Evolutionary conservation across 2,329 filamentous ascomycete species (phyloP).

Genomic region (Microcyclosporella mali): DNA sequence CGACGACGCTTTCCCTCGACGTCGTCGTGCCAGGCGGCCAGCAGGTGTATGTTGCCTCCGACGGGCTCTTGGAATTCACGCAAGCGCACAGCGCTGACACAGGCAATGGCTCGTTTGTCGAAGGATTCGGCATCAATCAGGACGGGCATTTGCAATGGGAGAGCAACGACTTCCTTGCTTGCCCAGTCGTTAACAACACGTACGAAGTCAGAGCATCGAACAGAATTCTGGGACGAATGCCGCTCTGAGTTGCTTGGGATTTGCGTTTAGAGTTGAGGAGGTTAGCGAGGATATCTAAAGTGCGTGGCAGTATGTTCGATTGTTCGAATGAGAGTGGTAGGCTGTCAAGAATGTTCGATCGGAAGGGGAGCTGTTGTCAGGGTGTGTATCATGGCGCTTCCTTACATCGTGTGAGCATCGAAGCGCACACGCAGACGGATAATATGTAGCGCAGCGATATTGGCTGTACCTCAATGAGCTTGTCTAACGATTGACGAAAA

Average conservation of each 20-base stretch:
- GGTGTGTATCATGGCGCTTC: too few relatives aligned
- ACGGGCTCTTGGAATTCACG: slow-evolving; percentile 10
- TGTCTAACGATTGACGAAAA: too few relatives aligned
- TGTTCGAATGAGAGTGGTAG: too few relatives aligned
- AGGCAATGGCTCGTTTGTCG: not conserved
- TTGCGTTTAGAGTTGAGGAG: not conserved
- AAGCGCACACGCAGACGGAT: too few relatives aligned
- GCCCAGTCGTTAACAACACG: not conserved
- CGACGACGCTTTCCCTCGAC: slow-evolving; percentile 15
- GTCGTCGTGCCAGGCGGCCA: slow-evolving; percentile 28
- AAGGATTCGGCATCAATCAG: not conserved
- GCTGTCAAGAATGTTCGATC: too few relatives aligned
- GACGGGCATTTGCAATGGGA: not conserved
- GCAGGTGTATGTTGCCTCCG: slow-evolving; percentile 24
- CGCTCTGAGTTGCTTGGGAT: not conserved
- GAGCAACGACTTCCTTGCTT: not conserved
- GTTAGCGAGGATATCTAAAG: not conserved
- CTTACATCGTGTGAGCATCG: too few relatives aligned
- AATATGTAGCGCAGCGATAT: too few relatives aligned
- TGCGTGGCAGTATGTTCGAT: not conserved
- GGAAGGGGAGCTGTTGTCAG: too few relatives aligned
- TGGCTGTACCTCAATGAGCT: too few relatives aligned
- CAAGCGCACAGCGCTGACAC: slow-evolving; percentile 5
- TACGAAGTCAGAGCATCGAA: not conserved
- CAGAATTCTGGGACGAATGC: not conserved